Evolutionary conservation across 2,329 filamentous ascomycete genomes (phyloP).

Genomic region (Ophiostoma novo-ulmi): DNA sequence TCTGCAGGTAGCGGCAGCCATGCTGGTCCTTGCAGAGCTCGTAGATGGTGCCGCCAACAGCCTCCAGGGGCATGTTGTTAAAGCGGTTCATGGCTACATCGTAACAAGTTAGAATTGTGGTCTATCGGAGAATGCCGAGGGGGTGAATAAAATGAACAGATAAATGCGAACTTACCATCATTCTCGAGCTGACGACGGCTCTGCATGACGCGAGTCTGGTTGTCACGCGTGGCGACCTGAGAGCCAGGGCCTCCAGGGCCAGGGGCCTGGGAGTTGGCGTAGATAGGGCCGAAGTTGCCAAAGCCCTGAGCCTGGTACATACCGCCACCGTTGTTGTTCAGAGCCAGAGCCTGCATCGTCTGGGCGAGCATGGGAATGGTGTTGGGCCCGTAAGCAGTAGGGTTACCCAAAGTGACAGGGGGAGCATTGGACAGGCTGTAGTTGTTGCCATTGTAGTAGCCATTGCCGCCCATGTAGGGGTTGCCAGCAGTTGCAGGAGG

Average conservation of each 20-base stretch:
- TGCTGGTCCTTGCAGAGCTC: conserved; percentile 95
- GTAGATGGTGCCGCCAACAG: conserved; percentile 78
- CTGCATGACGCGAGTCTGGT: conserved; percentile 69
- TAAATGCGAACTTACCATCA: conserved; percentile 37
- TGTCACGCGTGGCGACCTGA: conserved; percentile 55
- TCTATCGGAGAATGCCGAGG: not conserved
- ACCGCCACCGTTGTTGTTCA: conserved; percentile 52
- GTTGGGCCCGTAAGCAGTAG: conserved; percentile 38
- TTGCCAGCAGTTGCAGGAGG: conserved; percentile 28
- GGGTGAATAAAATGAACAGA: not conserved
- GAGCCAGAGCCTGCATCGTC: conserved; percentile 62
- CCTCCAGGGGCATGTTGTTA: conserved; percentile 75
- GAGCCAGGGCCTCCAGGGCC: not conserved
- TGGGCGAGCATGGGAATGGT: conserved; percentile 58
- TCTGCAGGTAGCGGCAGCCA: conserved; percentile 92
- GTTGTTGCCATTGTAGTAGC: conserved; percentile 29
- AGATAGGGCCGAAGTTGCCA: conserved; percentile 48
- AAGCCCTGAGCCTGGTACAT: conserved; percentile 38
- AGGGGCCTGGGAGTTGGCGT: conserved; percentile 37
- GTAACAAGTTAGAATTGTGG: conserved; percentile 31
- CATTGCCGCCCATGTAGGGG: conserved; percentile 24
- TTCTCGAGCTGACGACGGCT: conserved; percentile 69
- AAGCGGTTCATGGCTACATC: conserved; percentile 64
- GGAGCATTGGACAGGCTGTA: conserved; percentile 23
- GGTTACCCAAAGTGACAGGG: conserved; percentile 24